A percentile compares a stretch with the other conserved stretches of the same genome.
Evolutionary conservation across 345 rosid genomes (phyloP).

Genomic region (Eucalyptus sp.): DNA sequence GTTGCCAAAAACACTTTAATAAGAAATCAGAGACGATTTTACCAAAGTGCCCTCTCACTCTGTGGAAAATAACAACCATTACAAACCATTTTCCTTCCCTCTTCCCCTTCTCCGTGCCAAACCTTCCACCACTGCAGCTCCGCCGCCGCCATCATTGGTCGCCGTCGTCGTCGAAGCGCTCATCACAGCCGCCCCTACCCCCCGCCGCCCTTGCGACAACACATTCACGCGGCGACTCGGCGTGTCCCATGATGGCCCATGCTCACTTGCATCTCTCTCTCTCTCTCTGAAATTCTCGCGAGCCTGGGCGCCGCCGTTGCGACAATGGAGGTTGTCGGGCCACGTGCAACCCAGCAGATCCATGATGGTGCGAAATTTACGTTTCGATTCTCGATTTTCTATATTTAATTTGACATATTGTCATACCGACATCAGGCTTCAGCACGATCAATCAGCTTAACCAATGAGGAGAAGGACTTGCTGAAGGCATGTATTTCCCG

Average conservation of each 20-base stretch:
- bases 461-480: not conserved
- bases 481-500: not conserved
- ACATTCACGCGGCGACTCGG: not conserved
- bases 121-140: not conserved
- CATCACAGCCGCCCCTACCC: not conserved
- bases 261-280: not conserved
- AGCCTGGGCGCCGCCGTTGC: not conserved
- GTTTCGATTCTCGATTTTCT: not conserved
- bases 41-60: not conserved
- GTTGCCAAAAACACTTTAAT: not conserved
- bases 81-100: not conserved
- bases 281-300: not conserved
- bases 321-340: not conserved
- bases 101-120: not conserved
- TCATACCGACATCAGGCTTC: not conserved
- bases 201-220: not conserved
- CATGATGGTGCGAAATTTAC: not conserved
- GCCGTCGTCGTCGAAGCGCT: not conserved
- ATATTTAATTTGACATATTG: not conserved
- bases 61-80: not conserved
- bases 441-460: not conserved
- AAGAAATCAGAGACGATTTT: not conserved
- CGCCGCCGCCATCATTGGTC: not conserved
- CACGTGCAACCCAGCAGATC: not conserved
- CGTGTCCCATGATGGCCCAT: not conserved